Base-by-base conservation (phyloP, 805 yeast species). In the Kodamaea nitidulidarum region DNA sequence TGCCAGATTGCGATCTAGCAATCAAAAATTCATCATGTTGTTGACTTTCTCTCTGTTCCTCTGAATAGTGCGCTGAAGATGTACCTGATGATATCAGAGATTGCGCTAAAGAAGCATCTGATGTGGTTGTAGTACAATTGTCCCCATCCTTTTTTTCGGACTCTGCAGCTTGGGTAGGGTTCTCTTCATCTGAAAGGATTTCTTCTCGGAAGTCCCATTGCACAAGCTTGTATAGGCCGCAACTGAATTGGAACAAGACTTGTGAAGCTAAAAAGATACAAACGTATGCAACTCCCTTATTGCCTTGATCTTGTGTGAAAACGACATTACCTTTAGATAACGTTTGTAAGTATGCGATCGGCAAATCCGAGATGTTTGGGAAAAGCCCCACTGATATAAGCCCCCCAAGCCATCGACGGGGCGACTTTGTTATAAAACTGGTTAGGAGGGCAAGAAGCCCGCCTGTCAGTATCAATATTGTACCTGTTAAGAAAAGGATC, bases 291-390 rank as follows among this genome's bases (percentile, higher is more conserved):
- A 84, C 82, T 17, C 96, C 97, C 49, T 75, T 73, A 39, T 77
- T 71, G 26, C 86, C 87, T 44, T 84, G 79, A 3, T 60, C 73
- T 11, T 66, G 51, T 0, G 81, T 65, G 50, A 88, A 81, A 6
- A 68, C 50, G 5, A 73, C 64, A 1, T 76, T 66, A 1, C 88
- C 80, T 11, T 76, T 71, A 17, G 84, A 81, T 52, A 87, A 62
- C 2, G 91, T 82, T 51, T 81, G 87, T 26, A 81, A 57, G 49
- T 87, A 88, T 0, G 95, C 95, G 48, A 87, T 84, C 0, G 96
- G 95, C 40, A 87, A 67, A 61, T 87, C 95, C 11, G 88, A 77
- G 32, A 83, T 78, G 53, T 87, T 87, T 32, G 88, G 90, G 52
- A 86, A 77, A 21, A 84, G 65, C 0, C 91, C 88, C 7, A 84